Conservation (phyloP, 306 rosid genomes). For the Quercus alba region DNA sequence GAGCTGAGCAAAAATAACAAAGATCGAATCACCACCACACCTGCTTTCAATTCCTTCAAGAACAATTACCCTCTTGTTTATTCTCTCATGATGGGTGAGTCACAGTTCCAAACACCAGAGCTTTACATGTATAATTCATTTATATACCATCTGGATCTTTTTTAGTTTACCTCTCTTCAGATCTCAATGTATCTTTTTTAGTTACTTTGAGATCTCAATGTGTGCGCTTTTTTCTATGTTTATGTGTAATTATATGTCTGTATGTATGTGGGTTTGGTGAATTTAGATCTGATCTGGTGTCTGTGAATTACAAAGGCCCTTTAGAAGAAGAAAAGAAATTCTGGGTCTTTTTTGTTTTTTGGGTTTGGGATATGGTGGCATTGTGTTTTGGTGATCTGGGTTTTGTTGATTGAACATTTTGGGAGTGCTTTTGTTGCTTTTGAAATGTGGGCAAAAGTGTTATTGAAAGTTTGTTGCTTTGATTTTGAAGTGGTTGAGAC, state of each 20-base stretch:
- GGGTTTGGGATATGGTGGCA: not conserved
- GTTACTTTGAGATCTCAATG: too few species aligned
- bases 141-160: not conserved
- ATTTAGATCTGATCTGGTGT: slow-evolving; percentile 35
- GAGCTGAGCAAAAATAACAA: slow-evolving; percentile 84
- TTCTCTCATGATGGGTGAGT: slow-evolving; percentile 96
- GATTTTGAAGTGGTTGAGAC: not conserved
- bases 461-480: not conserved
- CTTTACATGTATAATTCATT: too few species aligned
- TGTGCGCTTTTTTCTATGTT: too few species aligned
- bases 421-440: not conserved
- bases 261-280: slow-evolving; percentile 1
- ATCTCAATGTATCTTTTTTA: not conserved
- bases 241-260: not conserved
- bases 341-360: not conserved
- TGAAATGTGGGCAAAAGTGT: not conserved
- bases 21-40: slow-evolving; percentile 72
- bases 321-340: too few species aligned
- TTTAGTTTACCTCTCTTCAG: not conserved
- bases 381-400: not conserved
- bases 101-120: too few species aligned
- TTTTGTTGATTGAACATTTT: not conserved
- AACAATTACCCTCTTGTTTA: slow-evolving; percentile 89
- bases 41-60: slow-evolving; percentile 80
- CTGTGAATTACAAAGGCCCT: not conserved